Conservation (phyloP, 129 eudicot genomes). For the Logfia minima region DNA sequence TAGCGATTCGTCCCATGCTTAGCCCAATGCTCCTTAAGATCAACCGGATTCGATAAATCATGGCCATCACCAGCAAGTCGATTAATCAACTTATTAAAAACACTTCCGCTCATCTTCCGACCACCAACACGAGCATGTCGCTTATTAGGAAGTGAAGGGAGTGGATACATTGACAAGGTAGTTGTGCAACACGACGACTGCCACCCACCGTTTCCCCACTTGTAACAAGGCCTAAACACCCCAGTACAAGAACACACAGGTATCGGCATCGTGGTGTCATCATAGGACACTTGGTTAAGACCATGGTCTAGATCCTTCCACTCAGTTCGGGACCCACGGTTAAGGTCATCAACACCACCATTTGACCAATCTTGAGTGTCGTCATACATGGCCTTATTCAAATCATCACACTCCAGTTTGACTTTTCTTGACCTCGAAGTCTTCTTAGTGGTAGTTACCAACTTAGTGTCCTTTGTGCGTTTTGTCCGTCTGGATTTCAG, state of each 20-base stretch:
- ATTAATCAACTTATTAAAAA: slow-evolving; percentile 73
- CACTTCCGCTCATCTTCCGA: slow-evolving; percentile 95
- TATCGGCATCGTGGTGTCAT: slow-evolving; percentile 84
- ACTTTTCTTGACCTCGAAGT: slow-evolving; percentile 55
- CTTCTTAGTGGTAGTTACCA: slow-evolving; percentile 41
- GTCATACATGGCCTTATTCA: slow-evolving; percentile 55
- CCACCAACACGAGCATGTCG: slow-evolving; percentile 91
- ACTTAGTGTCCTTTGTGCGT: slow-evolving; percentile 58
- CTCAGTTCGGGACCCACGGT: slow-evolving; percentile 48
- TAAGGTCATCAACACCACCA: slow-evolving; percentile 49
- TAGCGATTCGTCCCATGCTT: slow-evolving; percentile 96
- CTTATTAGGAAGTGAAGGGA: slow-evolving; percentile 81
- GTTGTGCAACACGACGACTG: slow-evolving; percentile 90
- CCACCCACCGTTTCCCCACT: slow-evolving; percentile 95
- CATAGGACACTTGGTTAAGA: slow-evolving; percentile 73
- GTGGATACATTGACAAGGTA: slow-evolving; percentile 77
- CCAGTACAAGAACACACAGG: slow-evolving; percentile 95
- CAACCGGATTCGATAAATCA: slow-evolving; percentile 75
- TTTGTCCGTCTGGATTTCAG: slow-evolving; percentile 53
- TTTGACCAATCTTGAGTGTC: slow-evolving; percentile 60
- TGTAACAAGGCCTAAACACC: slow-evolving; percentile 75
- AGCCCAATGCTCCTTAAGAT: slow-evolving; percentile 93
- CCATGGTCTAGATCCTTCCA: slow-evolving; percentile 94
- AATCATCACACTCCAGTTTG: slow-evolving; percentile 69
- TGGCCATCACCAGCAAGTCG: slow-evolving; percentile 84